Base-by-base conservation (phyloP, 2,329 filamentous ascomycete species). In the Venturia asperata region DNA sequence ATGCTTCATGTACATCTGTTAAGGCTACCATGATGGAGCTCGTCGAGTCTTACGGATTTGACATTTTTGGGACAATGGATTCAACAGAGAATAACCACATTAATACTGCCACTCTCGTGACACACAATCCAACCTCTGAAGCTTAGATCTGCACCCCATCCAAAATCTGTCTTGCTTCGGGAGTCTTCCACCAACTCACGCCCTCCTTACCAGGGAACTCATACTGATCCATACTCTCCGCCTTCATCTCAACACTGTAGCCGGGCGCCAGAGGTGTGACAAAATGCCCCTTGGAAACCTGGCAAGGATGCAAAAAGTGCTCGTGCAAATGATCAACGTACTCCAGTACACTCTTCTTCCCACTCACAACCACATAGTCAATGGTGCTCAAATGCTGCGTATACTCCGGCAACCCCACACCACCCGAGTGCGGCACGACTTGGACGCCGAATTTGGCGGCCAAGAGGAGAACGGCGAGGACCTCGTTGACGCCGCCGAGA, bases 321-420 rank as follows among this genome's bases (percentile, higher is more conserved):
- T 96, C 92, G 77, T 96, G 92, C 72, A 96, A 78, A 77, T 96
- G 91, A 74, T 96, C 92, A 30, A 96, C 91, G 76, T 92, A 96
- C 80, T 97, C 92, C 66, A 96, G 80, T 60, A 96, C 85, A 30
- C 87, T 90, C 73, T 86, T 83, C 81, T 92, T 90, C 21, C 90
- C 92, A 67, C 83, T 88, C 1, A 96, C 91, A 56, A 88, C 88
- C 3, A 96, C 90, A 71, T 96, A 96, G 77, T 97, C 92, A 70
- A 97, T 94, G 17, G 91, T 96, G 77, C 87, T 91, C 67, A 96
- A 78, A 77, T 96, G 92, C 80, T 96, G 91, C 0, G 92, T 96
- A 79, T 96, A 96, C 77, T 97, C 92, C 45, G 92, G 91, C 68
- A 97, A 81, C 6, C 92, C 92, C 1, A 97, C 92, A 69, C 92